A percentile compares a stretch with the other conserved stretches of the same genome.
Evolutionary conservation across 257 asterid species (phyloP).

Genomic region (Nicotiana knightiana): DNA sequence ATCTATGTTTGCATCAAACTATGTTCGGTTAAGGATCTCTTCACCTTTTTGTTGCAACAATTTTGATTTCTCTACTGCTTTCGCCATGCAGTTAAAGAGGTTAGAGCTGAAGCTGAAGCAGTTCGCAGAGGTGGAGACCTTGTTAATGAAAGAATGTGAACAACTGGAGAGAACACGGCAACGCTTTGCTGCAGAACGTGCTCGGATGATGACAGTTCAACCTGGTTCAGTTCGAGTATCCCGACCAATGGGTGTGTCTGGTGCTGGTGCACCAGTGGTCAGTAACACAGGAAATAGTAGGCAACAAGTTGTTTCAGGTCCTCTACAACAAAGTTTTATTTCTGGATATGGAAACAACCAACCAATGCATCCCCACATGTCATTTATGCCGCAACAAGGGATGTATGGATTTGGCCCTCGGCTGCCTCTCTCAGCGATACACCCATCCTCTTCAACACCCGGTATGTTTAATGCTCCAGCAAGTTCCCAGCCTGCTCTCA

Average conservation of each 20-base stretch:
- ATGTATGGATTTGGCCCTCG: conserved; percentile 83
- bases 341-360: conserved; percentile 68
- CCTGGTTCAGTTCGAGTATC: conserved; percentile 48
- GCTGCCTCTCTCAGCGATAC: conserved; percentile 71
- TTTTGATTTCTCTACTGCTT: conserved; percentile 8
- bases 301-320: conserved; percentile 46
- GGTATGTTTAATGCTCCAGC: conserved; percentile 43
- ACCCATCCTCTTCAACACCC: conserved; percentile 62
- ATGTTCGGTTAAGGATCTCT: background rate
- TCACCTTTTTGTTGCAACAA: background rate
- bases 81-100: conserved; percentile 66
- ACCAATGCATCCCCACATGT: conserved; percentile 65
- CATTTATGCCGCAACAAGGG: conserved; percentile 64
- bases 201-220: conserved; percentile 48
- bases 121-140: conserved; percentile 95
- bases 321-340: conserved; percentile 49
- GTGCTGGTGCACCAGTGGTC: conserved; percentile 32
- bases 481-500: conserved; percentile 55
- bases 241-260: conserved; percentile 52
- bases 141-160: conserved; percentile 93
- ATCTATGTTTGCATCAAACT: background rate
- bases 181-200: conserved; percentile 58
- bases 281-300: conserved; percentile 49
- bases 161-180: conserved; percentile 86
- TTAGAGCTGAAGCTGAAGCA: conserved; percentile 97